phyloP scores from a whole-genome alignment of 768 basidiomycete genomes.

The Psilocybe subaeruginosa region DNA sequence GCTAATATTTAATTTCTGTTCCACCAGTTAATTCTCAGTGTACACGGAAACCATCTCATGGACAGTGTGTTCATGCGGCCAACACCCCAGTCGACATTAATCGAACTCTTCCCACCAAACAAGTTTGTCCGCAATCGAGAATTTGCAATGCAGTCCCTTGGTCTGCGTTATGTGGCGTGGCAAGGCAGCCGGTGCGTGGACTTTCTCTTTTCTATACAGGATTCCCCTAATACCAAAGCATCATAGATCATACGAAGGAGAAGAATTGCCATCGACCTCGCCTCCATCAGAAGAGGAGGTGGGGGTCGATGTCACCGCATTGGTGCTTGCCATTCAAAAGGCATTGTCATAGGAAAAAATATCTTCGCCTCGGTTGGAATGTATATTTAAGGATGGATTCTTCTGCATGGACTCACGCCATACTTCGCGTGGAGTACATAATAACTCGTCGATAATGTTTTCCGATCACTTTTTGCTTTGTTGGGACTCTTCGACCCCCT shows the following conservation, averaged over 20 bases:
- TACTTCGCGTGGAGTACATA: neutral
- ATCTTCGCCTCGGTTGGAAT: too few species aligned
- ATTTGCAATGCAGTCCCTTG: conserved; percentile 53
- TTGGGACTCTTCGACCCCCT: neutral
- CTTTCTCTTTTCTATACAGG: neutral
- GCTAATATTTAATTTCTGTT: neutral
- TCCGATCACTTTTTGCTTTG: neutral
- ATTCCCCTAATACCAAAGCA: neutral
- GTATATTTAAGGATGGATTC: neutral
- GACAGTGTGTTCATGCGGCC: conserved; percentile 75
- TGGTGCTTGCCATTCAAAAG: conserved; percentile 40
- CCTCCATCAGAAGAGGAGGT: conserved; percentile 24
- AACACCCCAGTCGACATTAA: conserved; percentile 59
- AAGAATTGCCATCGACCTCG: conserved; percentile 3
- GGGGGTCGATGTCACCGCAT: conserved; percentile 40
- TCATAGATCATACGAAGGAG: conserved; percentile 1
- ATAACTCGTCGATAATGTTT: neutral
- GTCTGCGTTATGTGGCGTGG: conserved; percentile 65
- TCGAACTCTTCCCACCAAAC: conserved; percentile 78
- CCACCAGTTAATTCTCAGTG: conserved; percentile 60
- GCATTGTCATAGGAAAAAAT: conserved; percentile 10
- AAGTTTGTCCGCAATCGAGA: conserved; percentile 67
- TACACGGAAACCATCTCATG: conserved; percentile 61
- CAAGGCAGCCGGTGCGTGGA: conserved; percentile 39
- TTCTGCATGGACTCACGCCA: neutral